Percentiles rank a stretch among this genome's conserved stretches.
Evolutionary conservation across 768 basidiomycete genomes (phyloP).

Genomic region (Boletellus ananas): DNA sequence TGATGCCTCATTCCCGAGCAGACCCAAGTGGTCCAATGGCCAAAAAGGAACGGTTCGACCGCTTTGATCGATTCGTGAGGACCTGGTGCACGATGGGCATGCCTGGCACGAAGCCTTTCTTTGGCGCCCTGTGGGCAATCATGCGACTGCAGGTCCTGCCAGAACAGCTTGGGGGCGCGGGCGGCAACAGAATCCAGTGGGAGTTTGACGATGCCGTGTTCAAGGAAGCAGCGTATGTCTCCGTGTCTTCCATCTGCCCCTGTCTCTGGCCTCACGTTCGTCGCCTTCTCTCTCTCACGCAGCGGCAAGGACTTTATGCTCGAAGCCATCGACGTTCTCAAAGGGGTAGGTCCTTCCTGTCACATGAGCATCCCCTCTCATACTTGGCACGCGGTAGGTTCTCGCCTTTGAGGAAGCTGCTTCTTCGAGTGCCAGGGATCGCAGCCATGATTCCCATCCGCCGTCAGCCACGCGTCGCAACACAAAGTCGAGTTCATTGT

Average conservation of each 20-base stretch:
- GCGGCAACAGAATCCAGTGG: slow-evolving; percentile 72
- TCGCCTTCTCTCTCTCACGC: slow-evolving; percentile 22
- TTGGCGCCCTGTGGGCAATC: slow-evolving; percentile 63
- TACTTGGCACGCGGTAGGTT: slow-evolving; percentile 34
- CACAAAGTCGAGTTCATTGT: slow-evolving; percentile 53
- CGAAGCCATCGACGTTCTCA: slow-evolving; percentile 84
- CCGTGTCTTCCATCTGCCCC: slow-evolving; percentile 4
- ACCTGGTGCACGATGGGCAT: slow-evolving; percentile 85
- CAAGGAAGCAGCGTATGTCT: slow-evolving; percentile 86
- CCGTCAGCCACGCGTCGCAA: slow-evolving; percentile 47
- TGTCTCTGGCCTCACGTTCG: slow-evolving; percentile 12
- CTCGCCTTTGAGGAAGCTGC: slow-evolving; percentile 73
- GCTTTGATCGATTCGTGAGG: slow-evolving; percentile 68
- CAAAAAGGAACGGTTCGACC: slow-evolving; percentile 71
- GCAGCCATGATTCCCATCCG: slow-evolving; percentile 34
- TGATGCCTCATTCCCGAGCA: slow-evolving; percentile 69
- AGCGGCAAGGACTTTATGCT: slow-evolving; percentile 95
- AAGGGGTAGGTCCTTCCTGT: slow-evolving; percentile 61
- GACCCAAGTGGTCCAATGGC: slow-evolving; percentile 63
- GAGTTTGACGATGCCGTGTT: slow-evolving; percentile 93
- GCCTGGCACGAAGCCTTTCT: slow-evolving; percentile 86
- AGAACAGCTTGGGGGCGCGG: slow-evolving; percentile 77
- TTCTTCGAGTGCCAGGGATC: slow-evolving; percentile 29
- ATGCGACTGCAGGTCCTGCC: slow-evolving; percentile 81
- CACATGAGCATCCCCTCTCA: slow-evolving; percentile 6